phyloP scores from a whole-genome alignment of 192 early-diverging fungal species.

The Lobosporangium transversale region DNA sequence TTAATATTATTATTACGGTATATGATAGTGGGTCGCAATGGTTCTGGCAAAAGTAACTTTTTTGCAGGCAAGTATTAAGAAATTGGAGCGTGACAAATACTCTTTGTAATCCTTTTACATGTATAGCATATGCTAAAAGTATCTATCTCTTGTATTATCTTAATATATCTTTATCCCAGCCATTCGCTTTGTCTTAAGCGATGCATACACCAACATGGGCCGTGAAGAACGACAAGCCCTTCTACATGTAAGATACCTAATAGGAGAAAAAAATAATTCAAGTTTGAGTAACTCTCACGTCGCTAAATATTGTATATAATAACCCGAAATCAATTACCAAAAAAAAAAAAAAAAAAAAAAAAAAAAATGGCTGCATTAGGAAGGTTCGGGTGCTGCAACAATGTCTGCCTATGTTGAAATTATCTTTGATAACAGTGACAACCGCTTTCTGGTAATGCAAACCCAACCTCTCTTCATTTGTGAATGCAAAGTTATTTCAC shows the following conservation, averaged over 20 bases:
- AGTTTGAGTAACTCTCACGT: too few species aligned
- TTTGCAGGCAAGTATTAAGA: slow-evolving; percentile 84
- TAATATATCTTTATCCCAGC: slow-evolving; percentile 67
- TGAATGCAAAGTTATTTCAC: too few species aligned
- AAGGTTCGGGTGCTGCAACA: slow-evolving; percentile 89
- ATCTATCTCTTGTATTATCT: too few species aligned
- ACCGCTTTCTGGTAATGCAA: slow-evolving; percentile 83
- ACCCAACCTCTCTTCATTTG: too few species aligned
- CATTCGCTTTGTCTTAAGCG: slow-evolving; percentile 94
- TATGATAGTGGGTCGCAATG: slow-evolving; percentile 90
- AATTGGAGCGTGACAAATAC: too few species aligned
- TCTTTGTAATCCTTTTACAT: background rate
- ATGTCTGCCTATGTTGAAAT: slow-evolving; percentile 97
- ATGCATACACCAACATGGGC: slow-evolving; percentile 93
- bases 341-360: too few species aligned
- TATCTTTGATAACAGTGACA: slow-evolving; percentile 96
- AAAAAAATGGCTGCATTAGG: too few species aligned
- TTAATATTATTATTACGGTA: background rate
- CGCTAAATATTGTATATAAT: too few species aligned
- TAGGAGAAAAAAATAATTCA: too few species aligned
- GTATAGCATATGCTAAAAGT: background rate
- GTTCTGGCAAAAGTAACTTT: slow-evolving; percentile 98
- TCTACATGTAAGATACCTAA: slow-evolving; percentile 73
- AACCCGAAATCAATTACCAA: too few species aligned
- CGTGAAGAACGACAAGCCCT: slow-evolving; percentile 94